Evolutionary conservation across 2,329 filamentous ascomycete species (phyloP).

Genomic region (Neofusicoccum parvum): DNA sequence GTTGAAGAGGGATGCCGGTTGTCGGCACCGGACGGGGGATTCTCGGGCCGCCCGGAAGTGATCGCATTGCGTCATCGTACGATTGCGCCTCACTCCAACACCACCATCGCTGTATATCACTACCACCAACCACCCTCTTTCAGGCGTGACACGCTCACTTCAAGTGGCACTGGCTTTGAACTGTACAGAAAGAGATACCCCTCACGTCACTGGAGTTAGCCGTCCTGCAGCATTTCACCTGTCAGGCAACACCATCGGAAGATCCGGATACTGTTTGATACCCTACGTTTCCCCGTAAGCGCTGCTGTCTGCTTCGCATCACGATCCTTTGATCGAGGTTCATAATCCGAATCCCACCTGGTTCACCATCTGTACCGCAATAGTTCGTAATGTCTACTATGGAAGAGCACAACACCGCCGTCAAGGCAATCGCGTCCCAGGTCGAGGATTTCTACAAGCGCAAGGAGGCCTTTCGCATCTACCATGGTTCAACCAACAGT

Average conservation of each 20-base stretch:
- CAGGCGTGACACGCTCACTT: not conserved
- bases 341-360: too few species aligned
- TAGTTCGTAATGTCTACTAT: conserved; percentile 24
- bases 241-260: not conserved
- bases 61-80: conserved; percentile 2
- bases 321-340: too few species aligned
- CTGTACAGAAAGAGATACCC: not conserved
- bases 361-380: not conserved
- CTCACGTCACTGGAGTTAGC: not conserved
- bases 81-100: not conserved
- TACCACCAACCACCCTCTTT: not conserved
- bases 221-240: not conserved
- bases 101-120: not conserved
- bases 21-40: not conserved
- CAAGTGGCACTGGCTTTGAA: not conserved
- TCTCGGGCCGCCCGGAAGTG: not conserved
- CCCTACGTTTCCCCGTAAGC: not conserved
- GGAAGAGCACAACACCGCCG: conserved; percentile 39
- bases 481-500: conserved; percentile 60
- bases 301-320: too few species aligned
- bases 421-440: conserved; percentile 39
- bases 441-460: conserved; percentile 51
- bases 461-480: conserved; percentile 56
- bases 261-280: not conserved
- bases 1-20: too few species aligned